Evolutionary conservation across 176 grass and related monocot species (phyloP), one percentile per base, ranked within the genome.

Genomic region (Pontederia paniculata): DNA sequence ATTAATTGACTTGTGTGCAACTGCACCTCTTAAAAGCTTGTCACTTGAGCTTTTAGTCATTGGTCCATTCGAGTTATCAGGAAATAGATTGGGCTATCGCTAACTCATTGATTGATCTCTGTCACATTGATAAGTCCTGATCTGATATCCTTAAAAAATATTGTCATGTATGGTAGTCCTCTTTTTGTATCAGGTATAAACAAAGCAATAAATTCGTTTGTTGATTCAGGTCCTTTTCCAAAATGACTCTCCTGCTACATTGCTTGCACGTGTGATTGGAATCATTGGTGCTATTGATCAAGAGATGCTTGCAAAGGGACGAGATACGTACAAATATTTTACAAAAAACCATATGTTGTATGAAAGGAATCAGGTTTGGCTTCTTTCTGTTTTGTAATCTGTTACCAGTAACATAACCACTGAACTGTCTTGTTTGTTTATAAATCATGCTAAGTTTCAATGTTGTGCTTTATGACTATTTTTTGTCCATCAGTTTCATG

Each of bases 291-390:
- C 83, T 47, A 93, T 98, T 57, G 94, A 98, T 44, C 94, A 98
- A 91, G 83, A 69, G n/a, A 91, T 98, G 94, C 94, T 98, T 57
- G 83, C 87, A 9, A 82, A 93, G 70, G 94, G 94, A 31, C 80
- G 75, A 10, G 94, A 98, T 48, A 98, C 87, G 47, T 98, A 84
- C 80, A 98, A 98, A 77, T 88, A 93, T 77, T 98, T 91, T 62
- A 98, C 94, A 42, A 98, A 98, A 70, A 98, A 91, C 51, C 87
- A 98, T 63, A 91, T 91, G 86, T 71, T 98, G 50, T 98, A 98
- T 15, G 94, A 98, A 75, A 87, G 77, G 74, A 98, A 91, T 81
- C 94, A 98, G 94, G 94, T 98, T 74, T 80, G 75, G 55, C 37
- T 58, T 57, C 69, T 74, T 75, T 8, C 28, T 37, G 7, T 37